Conservation (phyloP, 2,329 filamentous ascomycete genomes). For the Didymella pomorum region DNA sequence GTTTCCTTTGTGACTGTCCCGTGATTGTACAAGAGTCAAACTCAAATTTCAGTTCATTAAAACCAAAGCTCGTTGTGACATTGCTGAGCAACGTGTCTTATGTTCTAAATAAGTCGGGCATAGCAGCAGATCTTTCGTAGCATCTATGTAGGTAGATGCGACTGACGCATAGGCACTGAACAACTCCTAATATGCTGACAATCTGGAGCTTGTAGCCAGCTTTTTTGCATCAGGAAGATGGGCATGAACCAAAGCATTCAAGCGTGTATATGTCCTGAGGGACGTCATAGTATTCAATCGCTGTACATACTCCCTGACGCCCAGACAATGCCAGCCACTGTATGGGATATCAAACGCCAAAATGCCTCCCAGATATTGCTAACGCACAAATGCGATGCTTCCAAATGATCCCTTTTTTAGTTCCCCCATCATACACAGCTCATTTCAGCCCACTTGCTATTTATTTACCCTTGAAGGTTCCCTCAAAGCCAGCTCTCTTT, state of each 20-base stretch:
- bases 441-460: neutral
- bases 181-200: neutral
- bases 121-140: too few species aligned
- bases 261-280: constrained; percentile 13
- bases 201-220: too few species aligned
- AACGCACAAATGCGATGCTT: constrained; percentile 17
- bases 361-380: constrained; percentile 31
- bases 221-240: neutral
- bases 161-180: neutral
- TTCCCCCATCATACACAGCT: neutral
- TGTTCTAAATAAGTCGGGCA: too few species aligned
- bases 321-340: constrained; percentile 36
- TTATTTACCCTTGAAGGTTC: constrained; percentile 67
- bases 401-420: neutral
- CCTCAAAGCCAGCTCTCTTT: constrained; percentile 66
- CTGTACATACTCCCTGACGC: constrained; percentile 35
- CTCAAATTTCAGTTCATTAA: constrained; percentile 16
- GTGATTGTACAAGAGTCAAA: constrained; percentile 28
- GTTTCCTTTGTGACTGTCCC: constrained; percentile 35
- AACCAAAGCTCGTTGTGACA: neutral
- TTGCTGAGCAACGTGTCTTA: neutral
- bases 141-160: too few species aligned
- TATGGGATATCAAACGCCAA: constrained; percentile 44
- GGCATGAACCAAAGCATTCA: neutral
- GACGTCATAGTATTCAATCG: constrained; percentile 35